A percentile compares a stretch with the other conserved stretches of the same genome.
These are phyloP conservation scores for Annulohypoxylon nitens DNA, from an alignment of 495 filamentous ascomycete species.

Conservation along the genomic window DNA sequence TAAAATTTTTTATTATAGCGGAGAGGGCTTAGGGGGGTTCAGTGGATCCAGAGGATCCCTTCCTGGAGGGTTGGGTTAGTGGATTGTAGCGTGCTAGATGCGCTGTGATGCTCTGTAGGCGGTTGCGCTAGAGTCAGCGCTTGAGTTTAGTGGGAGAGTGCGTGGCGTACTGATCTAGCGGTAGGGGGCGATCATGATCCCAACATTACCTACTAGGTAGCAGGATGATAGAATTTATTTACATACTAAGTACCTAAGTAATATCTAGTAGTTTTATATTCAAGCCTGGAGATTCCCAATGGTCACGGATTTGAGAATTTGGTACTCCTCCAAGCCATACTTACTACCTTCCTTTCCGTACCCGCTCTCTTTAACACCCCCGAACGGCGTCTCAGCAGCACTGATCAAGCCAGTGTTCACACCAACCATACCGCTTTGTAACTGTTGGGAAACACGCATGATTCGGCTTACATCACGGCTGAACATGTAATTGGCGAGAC, in stretches of 20 bases:
- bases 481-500: background rate
- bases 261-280: background rate
- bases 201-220: too few species aligned
- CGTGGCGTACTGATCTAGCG: too few species aligned
- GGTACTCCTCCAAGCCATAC: background rate
- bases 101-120: too few species aligned
- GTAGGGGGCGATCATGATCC: too few species aligned
- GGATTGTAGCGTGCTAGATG: too few species aligned
- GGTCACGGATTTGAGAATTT: background rate
- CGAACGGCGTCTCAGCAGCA: background rate
- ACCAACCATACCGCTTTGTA: background rate
- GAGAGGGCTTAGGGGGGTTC: too few species aligned
- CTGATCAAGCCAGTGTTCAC: background rate
- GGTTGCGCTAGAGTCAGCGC: too few species aligned
- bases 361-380: background rate
- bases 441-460: background rate
- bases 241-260: background rate
- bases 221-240: too few species aligned
- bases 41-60: too few species aligned
- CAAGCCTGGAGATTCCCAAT: background rate
- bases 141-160: too few species aligned
- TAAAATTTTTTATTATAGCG: too few species aligned
- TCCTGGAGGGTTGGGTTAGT: too few species aligned
- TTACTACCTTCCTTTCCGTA: background rate
- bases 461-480: background rate